phyloP scores from a whole-genome alignment of 2,329 filamentous ascomycete species.

The Mariannaea sp. region DNA sequence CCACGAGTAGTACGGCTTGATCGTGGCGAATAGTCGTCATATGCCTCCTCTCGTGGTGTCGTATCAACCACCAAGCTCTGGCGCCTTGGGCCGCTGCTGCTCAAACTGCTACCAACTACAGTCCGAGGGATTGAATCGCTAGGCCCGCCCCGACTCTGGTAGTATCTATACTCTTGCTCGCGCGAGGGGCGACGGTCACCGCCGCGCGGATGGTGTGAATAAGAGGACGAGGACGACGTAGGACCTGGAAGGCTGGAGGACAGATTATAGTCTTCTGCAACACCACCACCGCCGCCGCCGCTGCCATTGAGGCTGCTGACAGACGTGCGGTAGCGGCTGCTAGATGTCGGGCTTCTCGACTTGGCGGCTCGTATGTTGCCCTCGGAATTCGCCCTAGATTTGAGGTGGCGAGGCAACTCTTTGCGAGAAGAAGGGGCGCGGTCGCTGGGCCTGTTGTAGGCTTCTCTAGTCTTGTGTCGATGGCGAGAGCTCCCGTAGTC shows the following conservation, averaged over 20 bases:
- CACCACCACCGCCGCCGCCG: background rate
- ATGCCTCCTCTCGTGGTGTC: constrained; percentile 19
- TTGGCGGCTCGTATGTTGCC: constrained; percentile 21
- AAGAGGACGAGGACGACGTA: background rate
- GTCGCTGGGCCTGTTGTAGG: constrained; percentile 16
- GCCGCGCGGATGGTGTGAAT: constrained; percentile 4
- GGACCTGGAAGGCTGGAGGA: constrained; percentile 18
- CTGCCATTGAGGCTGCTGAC: constrained; percentile 21
- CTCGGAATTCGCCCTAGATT: constrained; percentile 27
- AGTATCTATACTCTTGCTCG: constrained; percentile 38
- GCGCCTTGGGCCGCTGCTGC: constrained; percentile 19
- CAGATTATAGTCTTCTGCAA: constrained; percentile 22
- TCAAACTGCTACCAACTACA: constrained; percentile 14
- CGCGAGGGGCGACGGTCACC: constrained; percentile 28
- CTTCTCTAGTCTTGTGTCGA: constrained; percentile 25
- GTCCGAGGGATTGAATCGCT: constrained; percentile 23
- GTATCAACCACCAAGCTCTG: constrained; percentile 27
- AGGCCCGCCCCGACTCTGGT: constrained; percentile 33
- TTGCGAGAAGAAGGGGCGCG: constrained; percentile 23
- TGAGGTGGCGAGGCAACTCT: constrained; percentile 21
- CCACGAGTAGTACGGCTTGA: constrained; percentile 24
- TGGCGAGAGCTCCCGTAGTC: constrained; percentile 26
- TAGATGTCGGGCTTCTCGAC: constrained; percentile 29
- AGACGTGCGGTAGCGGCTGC: constrained; percentile 29
- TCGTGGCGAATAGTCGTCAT: constrained; percentile 31